A percentile compares a stretch with the other conserved stretches of the same genome.
phyloP scores from a whole-genome alignment of 2,329 filamentous ascomycete genomes.

The Nemania diffusa region DNA sequence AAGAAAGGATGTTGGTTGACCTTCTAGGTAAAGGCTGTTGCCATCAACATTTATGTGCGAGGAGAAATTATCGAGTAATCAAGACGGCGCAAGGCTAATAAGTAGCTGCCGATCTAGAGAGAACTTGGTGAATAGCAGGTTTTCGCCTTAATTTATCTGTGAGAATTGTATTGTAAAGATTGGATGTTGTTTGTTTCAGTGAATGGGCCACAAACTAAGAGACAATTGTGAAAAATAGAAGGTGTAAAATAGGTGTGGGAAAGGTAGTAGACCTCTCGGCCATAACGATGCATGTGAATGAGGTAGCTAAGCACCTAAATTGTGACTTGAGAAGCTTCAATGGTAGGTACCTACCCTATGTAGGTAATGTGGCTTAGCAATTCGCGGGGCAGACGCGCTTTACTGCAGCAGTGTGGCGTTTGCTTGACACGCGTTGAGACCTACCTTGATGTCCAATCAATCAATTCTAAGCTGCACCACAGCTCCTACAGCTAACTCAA shows the following conservation, averaged over 20 bases:
- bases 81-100: neutral
- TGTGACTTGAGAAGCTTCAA: neutral
- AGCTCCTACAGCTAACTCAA: neutral
- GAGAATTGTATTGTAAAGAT: neutral
- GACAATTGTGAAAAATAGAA: constrained; percentile 3
- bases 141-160: neutral
- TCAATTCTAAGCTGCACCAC: constrained; percentile 27
- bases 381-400: constrained; percentile 39
- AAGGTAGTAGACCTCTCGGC: constrained; percentile 5
- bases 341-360: neutral
- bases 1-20: neutral
- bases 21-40: neutral
- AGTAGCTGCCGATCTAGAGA: neutral
- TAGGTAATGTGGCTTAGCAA: constrained; percentile 37
- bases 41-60: neutral
- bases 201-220: constrained; percentile 6
- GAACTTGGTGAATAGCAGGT: neutral
- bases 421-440: constrained; percentile 1
- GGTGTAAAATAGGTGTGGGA: too few relatives aligned
- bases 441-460: neutral
- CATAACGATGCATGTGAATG: constrained; percentile 16
- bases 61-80: neutral
- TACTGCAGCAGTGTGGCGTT: too few relatives aligned
- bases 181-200: neutral
- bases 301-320: neutral